Base-by-base conservation (phyloP, 805 yeast species). In the Starmera caribaea region DNA sequence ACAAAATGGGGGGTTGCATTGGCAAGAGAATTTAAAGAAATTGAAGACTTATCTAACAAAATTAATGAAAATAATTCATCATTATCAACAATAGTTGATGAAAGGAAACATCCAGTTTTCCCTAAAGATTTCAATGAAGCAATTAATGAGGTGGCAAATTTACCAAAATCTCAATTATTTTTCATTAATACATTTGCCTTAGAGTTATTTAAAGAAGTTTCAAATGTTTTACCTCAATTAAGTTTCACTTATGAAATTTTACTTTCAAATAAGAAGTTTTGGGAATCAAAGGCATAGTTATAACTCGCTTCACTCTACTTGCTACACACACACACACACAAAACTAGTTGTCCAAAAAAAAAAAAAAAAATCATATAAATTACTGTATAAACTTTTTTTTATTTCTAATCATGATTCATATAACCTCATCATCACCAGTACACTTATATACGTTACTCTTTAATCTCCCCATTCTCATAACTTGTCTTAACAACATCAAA, bases 1-100 rank as follows among this genome's bases (percentile, higher is more conserved):
- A 74, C 85, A 1, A 79, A 81, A 61, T 89, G 97, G 97, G 96
- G 95, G 5, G 63, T 74, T 45, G 75, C 80, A n/a, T 68, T 89
- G 33, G 71, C 81, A 1, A 65, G 83, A 45, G 97, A 89, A 59
- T 85, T 88, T 49, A 70, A 68, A 35, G 89, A 84, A 54, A 76
- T 86, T 43, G 63, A 69, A 5, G 57, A 54, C 30, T 63, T 88
- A 29, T 81, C 79, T 42, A 55, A 59, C 17, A 55, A 57, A 32
- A 41, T 66, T 30, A 34, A 43, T 7, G 32, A 36, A 8, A 44
- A 45, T 15, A 33, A 41, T 30, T 41, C 50, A 13, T 54, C 55
- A 34, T 55, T 62, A 50, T 45, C 44, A 21, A 28, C 43, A 3
- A 32, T 47, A 1, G 34, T 30, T 6, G 57, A 54, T 37, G 39